Conservation (phyloP, 768 basidiomycete genomes). For the Lactarius evosmus region DNA sequence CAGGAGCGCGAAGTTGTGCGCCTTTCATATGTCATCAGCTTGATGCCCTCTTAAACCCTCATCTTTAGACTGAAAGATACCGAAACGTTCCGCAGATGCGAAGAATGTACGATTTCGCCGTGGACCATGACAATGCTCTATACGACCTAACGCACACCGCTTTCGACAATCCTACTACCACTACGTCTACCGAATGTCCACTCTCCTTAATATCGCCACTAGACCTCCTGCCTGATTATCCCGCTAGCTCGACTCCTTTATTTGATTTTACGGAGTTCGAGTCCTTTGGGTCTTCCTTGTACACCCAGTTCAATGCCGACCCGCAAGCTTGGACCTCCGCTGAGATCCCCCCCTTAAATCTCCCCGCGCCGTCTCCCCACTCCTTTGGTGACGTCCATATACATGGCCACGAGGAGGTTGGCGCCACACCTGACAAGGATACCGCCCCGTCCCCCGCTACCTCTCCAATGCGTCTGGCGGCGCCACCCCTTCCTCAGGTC, state of each 20-base stretch:
- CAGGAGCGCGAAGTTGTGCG: conserved; percentile 4
- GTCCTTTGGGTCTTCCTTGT: conserved; percentile 9
- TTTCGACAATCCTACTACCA: neutral
- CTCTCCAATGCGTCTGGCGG: too few relatives aligned
- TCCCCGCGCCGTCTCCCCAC: neutral
- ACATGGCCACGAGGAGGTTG: neutral
- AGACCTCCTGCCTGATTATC: neutral
- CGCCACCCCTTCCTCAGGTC: neutral
- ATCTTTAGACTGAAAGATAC: conserved; percentile 1
- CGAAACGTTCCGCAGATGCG: neutral
- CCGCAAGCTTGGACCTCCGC: neutral
- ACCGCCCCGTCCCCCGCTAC: neutral
- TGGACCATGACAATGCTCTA: conserved; percentile 12
- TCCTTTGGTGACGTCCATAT: neutral
- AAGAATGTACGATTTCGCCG: conserved; percentile 10
- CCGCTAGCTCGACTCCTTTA: neutral
- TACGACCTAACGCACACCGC: neutral
- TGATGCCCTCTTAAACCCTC: neutral
- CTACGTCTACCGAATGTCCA: neutral
- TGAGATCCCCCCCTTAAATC: neutral
- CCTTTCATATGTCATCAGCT: conserved; percentile 1
- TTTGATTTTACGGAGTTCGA: conserved; percentile 1
- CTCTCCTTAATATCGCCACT: neutral
- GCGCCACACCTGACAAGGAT: neutral
- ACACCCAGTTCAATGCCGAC: conserved; percentile 3